phyloP scores from a whole-genome alignment of 2,329 filamentous ascomycete genomes.

The Aureobasidium subglaciale region DNA sequence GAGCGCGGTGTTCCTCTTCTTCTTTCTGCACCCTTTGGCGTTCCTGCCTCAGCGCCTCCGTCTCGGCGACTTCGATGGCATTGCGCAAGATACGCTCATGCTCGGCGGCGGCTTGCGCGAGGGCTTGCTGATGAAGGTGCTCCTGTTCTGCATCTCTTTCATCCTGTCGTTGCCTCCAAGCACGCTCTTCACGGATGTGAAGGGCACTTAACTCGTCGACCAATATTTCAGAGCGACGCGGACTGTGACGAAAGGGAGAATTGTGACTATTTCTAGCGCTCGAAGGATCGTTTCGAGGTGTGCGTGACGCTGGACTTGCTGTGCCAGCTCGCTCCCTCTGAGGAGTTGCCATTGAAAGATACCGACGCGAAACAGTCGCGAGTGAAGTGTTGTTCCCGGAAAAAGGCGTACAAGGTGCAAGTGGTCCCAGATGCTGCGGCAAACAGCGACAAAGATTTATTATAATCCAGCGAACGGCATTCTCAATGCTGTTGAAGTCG shows the following conservation, averaged over 20 bases:
- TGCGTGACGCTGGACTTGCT: not conserved
- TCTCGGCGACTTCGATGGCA: slow-evolving; percentile 47
- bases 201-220: slow-evolving; percentile 36
- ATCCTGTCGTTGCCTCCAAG: slow-evolving; percentile 55
- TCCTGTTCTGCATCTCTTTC: slow-evolving; percentile 56
- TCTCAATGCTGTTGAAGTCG: not conserved
- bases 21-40: slow-evolving; percentile 28
- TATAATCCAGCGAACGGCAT: not conserved
- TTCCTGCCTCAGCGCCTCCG: slow-evolving; percentile 39
- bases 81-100: slow-evolving; percentile 57
- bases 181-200: slow-evolving; percentile 35
- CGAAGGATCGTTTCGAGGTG: not conserved
- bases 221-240: slow-evolving; percentile 22
- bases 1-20: slow-evolving; percentile 30
- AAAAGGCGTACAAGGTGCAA: not conserved
- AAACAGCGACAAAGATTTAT: not conserved
- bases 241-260: slow-evolving; percentile 15
- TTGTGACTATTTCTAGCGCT: slow-evolving; percentile 1
- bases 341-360: slow-evolving; percentile 10
- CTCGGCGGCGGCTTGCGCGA: slow-evolving; percentile 57
- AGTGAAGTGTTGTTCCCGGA: too few species aligned
- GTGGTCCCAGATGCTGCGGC: not conserved
- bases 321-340: not conserved
- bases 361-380: not conserved
- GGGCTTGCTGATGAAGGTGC: slow-evolving; percentile 56